Evolutionary conservation across 306 rosid species (phyloP).

Genomic region (Herpetospermum pedunculosum): DNA sequence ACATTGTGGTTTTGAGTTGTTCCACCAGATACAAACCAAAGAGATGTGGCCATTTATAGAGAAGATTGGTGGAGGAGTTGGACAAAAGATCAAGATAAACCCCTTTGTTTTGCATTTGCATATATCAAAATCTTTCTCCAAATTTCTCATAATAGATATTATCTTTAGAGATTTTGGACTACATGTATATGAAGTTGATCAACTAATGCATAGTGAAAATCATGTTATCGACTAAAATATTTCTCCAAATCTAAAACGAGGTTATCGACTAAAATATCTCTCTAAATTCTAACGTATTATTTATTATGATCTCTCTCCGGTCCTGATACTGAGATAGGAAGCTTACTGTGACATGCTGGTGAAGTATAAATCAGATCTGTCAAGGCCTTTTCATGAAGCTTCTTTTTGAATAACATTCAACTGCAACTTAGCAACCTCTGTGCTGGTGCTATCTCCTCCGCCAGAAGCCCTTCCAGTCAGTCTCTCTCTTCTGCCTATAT

Average conservation of each 20-base stretch:
- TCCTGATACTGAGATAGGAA: too few relatives aligned
- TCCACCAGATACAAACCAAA: neutral
- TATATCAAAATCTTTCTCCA: too few relatives aligned
- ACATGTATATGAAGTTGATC: neutral
- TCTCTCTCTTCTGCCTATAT: too few relatives aligned
- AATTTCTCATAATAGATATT: neutral
- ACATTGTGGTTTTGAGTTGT: neutral
- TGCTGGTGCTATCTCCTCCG: neutral
- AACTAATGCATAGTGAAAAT: neutral
- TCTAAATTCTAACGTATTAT: too few relatives aligned
- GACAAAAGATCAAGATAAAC: too few relatives aligned
- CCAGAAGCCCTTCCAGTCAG: neutral
- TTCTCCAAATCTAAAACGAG: too few relatives aligned
- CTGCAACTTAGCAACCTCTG: neutral
- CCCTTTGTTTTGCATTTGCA: too few relatives aligned
- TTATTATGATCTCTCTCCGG: conserved; percentile 13
- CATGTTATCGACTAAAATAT: too few relatives aligned
- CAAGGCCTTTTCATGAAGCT: conserved; percentile 1
- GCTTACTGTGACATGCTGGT: conserved; percentile 3
- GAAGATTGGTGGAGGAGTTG: too few relatives aligned
- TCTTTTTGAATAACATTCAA: neutral
- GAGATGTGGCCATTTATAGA: neutral
- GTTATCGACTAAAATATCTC: too few relatives aligned
- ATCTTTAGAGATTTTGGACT: neutral
- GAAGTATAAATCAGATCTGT: neutral